Base-by-base conservation (phyloP, 2,329 filamentous ascomycete species). In the Penicillium sp. region DNA sequence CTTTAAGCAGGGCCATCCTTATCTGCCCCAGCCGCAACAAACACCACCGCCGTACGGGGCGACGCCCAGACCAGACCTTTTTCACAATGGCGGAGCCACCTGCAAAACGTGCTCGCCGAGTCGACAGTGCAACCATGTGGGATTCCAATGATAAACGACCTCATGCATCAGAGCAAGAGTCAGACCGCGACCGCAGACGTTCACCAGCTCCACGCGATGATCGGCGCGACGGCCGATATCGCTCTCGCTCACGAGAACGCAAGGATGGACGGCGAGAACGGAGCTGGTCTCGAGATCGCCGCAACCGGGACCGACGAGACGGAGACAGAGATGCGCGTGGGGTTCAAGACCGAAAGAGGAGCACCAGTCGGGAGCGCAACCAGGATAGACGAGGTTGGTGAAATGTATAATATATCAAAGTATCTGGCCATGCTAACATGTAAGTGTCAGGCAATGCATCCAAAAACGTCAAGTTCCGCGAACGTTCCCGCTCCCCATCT, bases 51-150 rank as follows among this genome's bases (percentile, higher is more conserved):
- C 20, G 31, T 56, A 53, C 51, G 31, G 59, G 50, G 53, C 57
- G 57, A 53, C 53, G 37, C 51, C 53, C 42, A 52, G 10, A 42
- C 53, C 53, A 42, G 55, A 37, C 34, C 47, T 49, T 39, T 40
- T 56, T 13, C 46, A 71, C 29, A 47, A 84, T 84, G 82, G 72
- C 80, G 24, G 81, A 83, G 64, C 79, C 78, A 62, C 76, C 81
- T 57, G 71, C 78, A 50, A 82, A 82, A 68, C 79, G 81, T 49
- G 69, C 78, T 20, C 77, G 79, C 57, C 73, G 78, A 46, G 78
- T 78, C n/a, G 85, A 87, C 63, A 84, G 81, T 71, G 81, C 81
- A 49, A 78, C 82, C 50, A 85, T 84, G 80, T 85, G 84, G 82
- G 85, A 88, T 59, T 67, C 70, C 55, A 71, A 73, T 50, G 72